Evolutionary conservation across 106 monocot species (phyloP).

Genomic region (Triglochin maritima): DNA sequence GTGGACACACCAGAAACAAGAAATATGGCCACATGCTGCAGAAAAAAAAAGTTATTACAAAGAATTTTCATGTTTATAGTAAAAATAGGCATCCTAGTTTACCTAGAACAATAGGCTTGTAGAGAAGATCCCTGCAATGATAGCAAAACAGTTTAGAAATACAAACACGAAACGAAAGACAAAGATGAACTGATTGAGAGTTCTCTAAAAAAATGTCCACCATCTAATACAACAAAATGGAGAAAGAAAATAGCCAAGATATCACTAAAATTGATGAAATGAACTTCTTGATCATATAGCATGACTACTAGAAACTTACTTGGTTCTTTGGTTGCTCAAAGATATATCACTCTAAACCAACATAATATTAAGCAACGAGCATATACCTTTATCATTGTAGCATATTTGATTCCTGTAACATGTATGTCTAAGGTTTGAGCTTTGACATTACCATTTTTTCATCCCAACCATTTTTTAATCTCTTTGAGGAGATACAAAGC

Average conservation of each 20-base stretch:
- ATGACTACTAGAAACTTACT: too few species aligned
- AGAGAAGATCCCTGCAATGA: slow-evolving; percentile 21
- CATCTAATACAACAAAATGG: background rate
- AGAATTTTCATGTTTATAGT: background rate
- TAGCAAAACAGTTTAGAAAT: background rate
- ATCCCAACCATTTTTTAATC: too few species aligned
- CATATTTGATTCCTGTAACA: too few species aligned
- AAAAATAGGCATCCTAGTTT: background rate
- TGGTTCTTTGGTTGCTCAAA: too few species aligned
- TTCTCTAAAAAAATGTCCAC: background rate
- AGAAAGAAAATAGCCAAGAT: background rate
- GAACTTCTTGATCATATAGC: background rate
- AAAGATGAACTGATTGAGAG: background rate
- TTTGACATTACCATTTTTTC: too few species aligned
- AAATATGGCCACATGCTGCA: slow-evolving; percentile 87
- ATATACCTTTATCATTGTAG: too few species aligned
- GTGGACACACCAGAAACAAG: slow-evolving; percentile 95
- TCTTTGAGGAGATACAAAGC: too few species aligned
- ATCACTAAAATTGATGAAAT: slow-evolving; percentile 2
- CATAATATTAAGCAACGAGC: too few species aligned
- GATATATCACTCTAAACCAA: too few species aligned
- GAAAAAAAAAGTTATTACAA: background rate
- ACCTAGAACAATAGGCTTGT: slow-evolving; percentile 29
- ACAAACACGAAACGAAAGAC: background rate
- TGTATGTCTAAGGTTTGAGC: too few species aligned